Percentiles rank a stretch among this genome's conserved stretches.
These are phyloP conservation scores for Chrysosporium keratinophilum DNA, from an alignment of 2,329 filamentous ascomycete species.

Conservation along the genomic window DNA sequence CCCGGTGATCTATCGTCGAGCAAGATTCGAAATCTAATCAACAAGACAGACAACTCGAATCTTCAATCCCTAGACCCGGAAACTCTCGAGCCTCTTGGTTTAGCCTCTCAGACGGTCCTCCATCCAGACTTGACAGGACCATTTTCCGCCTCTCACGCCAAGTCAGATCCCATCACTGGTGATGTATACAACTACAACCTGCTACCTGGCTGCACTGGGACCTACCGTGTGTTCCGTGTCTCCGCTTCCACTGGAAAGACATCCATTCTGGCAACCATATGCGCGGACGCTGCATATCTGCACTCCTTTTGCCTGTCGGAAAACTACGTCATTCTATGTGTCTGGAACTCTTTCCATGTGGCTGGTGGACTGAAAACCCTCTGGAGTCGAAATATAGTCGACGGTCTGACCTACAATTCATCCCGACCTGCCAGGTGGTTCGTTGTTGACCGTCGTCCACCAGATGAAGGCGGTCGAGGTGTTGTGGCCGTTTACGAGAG, in stretches of 20 bases:
- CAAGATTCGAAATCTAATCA: conserved; percentile 45
- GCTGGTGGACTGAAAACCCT: conserved; percentile 50
- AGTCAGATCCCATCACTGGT: conserved; percentile 59
- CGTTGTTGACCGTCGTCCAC: conserved; percentile 53
- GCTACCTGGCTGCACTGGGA: conserved; percentile 46
- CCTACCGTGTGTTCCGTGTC: conserved; percentile 60
- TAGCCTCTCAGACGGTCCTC: conserved; percentile 50
- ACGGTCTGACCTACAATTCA: conserved; percentile 56
- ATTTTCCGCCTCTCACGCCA: conserved; percentile 60
- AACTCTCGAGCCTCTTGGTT: conserved; percentile 61
- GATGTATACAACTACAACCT: conserved; percentile 77
- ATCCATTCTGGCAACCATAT: conserved; percentile 59
- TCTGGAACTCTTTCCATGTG: conserved; percentile 56
- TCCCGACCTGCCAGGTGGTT: conserved; percentile 56
- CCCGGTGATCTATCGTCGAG: conserved; percentile 21
- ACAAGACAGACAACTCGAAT: conserved; percentile 47
- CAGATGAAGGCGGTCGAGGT: conserved; percentile 43
- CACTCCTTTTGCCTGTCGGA: conserved; percentile 69
- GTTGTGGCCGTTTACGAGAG: conserved; percentile 60
- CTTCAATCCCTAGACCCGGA: conserved; percentile 56
- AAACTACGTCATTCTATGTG: conserved; percentile 60
- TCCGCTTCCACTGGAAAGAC: conserved; percentile 55
- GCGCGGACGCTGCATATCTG: conserved; percentile 56
- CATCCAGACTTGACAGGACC: conserved; percentile 60
- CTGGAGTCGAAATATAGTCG: conserved; percentile 57